Evolutionary conservation across 2,329 filamentous ascomycete genomes (phyloP), one percentile per base, ranked within the genome.

Genomic region (Alternaria solani): DNA sequence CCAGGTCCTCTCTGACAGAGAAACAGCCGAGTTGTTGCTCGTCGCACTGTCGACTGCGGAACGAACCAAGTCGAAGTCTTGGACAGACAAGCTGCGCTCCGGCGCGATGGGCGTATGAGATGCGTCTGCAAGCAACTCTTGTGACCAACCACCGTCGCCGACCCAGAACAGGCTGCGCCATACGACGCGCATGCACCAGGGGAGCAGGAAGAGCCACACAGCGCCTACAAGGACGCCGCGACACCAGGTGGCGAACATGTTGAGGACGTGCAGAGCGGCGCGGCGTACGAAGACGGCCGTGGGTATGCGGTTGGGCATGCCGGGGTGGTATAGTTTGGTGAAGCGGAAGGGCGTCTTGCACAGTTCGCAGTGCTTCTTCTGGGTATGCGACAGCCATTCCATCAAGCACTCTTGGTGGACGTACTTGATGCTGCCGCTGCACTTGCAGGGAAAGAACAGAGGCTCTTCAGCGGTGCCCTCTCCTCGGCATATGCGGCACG

Each of bases 311-410:
- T 88, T 87, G 1, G 95, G 96, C 95, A 99, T 99, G 74, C 94
- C 87, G 4, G 93, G 93, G 63, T 94, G 89, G 82, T 99, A 99
- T 39, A 99, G 87, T 80, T 99, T 99, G 54, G 95, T 99, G 83
- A 99, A 99, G 62, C 93, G 91, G 76, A 98, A 99, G 0, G 94
- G 90, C 2, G 95, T 99, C 83, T 99, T 99, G 88, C 95, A 99
- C 36, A 99, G 89, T 82, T 99, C 95, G 84, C 96, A 99, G 83
- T 99, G 92, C 80, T 98, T 98, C 87, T 99, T 99, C 78, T 99
- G 94, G 2, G 95, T 98, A 79, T 99, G 96, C 51, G 93, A 94
- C 23, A 99, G 85, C 95, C 95, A 99, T 80, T 98, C 94, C 91
- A 99, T 97, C 80, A 99, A 82, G 78, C 95, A 99, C 77, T 96